Evolutionary conservation across 2,329 filamentous ascomycete genomes (phyloP).

Genomic region (Dactylellina haptotyla): DNA sequence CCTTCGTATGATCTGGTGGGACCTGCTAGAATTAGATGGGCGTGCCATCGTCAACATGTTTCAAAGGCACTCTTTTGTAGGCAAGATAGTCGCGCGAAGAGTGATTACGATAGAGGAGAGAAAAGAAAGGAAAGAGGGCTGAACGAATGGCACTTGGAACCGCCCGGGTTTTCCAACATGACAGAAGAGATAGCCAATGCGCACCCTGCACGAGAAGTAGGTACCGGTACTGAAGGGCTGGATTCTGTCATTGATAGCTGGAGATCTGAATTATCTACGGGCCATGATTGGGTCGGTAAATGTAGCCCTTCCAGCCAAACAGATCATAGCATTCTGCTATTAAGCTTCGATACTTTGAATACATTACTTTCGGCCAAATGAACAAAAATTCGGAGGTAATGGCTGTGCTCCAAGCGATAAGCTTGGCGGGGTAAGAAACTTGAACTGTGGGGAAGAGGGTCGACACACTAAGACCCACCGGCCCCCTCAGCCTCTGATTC

Average conservation of each 20-base stretch:
- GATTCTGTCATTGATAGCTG: conserved; percentile 5
- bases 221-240: background rate
- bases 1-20: conserved; percentile 15
- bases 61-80: background rate
- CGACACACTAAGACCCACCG: conserved; percentile 3
- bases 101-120: conserved; percentile 1
- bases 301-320: conserved; percentile 18
- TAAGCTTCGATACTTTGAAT: background rate
- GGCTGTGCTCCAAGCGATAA: background rate
- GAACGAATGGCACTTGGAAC: background rate
- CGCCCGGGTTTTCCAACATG: background rate
- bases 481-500: conserved; percentile 10
- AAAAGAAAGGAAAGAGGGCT: conserved; percentile 5
- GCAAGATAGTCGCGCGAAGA: conserved; percentile 5
- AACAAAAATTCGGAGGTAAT: background rate
- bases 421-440: conserved; percentile 41
- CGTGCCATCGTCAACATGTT: background rate
- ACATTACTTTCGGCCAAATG: background rate
- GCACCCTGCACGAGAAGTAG: background rate
- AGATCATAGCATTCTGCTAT: background rate
- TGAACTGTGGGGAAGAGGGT: conserved; percentile 30
- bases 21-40: conserved; percentile 18
- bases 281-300: conserved; percentile 52
- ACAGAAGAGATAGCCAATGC: background rate
- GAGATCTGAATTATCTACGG: background rate